A percentile compares a stretch with the other conserved stretches of the same genome.
phyloP scores from a whole-genome alignment of 2,329 filamentous ascomycete species.

The Chaetomium sp. region DNA sequence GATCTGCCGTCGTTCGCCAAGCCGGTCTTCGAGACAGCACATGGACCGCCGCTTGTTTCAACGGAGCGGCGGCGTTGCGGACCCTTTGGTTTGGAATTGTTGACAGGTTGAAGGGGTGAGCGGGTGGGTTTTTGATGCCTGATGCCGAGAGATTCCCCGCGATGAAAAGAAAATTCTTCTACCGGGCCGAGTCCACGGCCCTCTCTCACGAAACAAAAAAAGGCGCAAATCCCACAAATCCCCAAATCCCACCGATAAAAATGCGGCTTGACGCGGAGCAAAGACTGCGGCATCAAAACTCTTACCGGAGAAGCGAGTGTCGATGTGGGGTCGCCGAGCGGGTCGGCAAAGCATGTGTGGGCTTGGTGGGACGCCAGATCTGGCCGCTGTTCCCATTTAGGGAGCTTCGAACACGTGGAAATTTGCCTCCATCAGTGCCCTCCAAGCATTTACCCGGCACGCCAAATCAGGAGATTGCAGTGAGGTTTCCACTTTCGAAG shows the following conservation, averaged over 20 bases:
- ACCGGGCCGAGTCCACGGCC: slow-evolving; percentile 2
- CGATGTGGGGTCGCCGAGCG: slow-evolving; percentile 5
- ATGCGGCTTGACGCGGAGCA: slow-evolving; percentile 2
- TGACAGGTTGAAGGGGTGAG: too few relatives aligned
- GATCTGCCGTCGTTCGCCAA: slow-evolving; percentile 12
- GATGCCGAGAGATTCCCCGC: background rate
- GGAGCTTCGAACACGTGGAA: slow-evolving; percentile 25
- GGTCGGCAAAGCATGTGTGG: slow-evolving; percentile 3
- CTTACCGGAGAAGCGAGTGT: slow-evolving; percentile 14
- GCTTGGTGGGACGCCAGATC: slow-evolving; percentile 10
- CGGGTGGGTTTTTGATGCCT: background rate
- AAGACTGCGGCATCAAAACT: background rate
- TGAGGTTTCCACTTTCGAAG: slow-evolving; percentile 29
- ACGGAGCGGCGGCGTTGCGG: background rate
- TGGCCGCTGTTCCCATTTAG: slow-evolving; percentile 16
- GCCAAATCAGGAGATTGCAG: slow-evolving; percentile 1
- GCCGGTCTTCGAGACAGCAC: slow-evolving; percentile 4
- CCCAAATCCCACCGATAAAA: background rate
- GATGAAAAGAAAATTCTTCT: slow-evolving; percentile 1
- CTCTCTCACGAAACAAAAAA: background rate
- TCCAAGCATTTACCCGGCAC: slow-evolving; percentile 27
- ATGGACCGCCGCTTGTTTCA: background rate
- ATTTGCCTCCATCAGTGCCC: background rate
- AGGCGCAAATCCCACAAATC: background rate
- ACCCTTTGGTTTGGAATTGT: too few relatives aligned